A percentile compares a stretch with the other conserved stretches of the same genome.
phyloP scores from a whole-genome alignment of 2,329 filamentous ascomycete genomes.

The Colletotrichum sp. region DNA sequence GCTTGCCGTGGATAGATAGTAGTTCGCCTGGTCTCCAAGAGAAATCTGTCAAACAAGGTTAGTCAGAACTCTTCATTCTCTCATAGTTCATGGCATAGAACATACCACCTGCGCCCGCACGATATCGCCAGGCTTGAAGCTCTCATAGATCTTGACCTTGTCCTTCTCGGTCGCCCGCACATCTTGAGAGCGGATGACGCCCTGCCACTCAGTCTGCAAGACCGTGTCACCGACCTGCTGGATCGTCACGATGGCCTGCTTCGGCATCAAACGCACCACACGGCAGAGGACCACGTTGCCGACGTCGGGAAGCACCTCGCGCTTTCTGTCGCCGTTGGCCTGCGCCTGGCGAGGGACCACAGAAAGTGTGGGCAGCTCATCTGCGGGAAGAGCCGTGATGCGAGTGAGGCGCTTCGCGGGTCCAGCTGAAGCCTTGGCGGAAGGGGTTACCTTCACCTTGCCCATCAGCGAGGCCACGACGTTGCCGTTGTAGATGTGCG shows the following conservation, averaged over 20 bases:
- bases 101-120: conserved; percentile 83
- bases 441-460: conserved; percentile 61
- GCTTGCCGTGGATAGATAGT: conserved; percentile 90
- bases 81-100: conserved; percentile 20
- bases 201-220: conserved; percentile 81
- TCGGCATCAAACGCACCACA: conserved; percentile 83
- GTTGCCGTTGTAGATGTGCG: conserved; percentile 76
- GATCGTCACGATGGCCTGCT: conserved; percentile 86
- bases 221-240: conserved; percentile 78
- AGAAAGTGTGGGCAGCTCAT: conserved; percentile 58
- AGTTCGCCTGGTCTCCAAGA: conserved; percentile 90
- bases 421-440: conserved; percentile 50
- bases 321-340: conserved; percentile 47
- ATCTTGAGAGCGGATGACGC: conserved; percentile 86
- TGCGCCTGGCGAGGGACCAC: conserved; percentile 47
- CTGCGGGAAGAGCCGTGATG: conserved; percentile 51
- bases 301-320: conserved; percentile 82
- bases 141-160: conserved; percentile 87
- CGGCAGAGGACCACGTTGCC: conserved; percentile 81
- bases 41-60: conserved; percentile 64
- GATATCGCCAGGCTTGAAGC: conserved; percentile 91
- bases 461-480: conserved; percentile 87
- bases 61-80: conserved; percentile 8
- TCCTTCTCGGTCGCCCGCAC: conserved; percentile 96
- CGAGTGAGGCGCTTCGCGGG: conserved; percentile 65